These are phyloP conservation scores for Daucus carota DNA, from an alignment of 129 eudicot species.

Conservation along the genomic window DNA sequence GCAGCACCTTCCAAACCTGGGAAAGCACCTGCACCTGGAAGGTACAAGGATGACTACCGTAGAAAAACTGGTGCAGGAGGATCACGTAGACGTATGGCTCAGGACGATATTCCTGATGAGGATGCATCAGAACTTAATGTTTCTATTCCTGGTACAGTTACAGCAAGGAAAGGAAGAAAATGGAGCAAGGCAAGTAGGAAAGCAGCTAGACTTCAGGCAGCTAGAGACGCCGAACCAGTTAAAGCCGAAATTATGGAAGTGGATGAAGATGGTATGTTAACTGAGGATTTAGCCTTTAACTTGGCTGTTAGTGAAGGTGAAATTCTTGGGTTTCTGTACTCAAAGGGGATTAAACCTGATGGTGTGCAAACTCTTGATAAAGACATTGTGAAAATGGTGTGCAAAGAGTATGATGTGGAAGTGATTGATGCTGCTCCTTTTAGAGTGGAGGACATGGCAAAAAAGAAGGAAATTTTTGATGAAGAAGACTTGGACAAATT, in stretches of 20 bases:
- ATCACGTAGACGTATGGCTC: constrained; percentile 51
- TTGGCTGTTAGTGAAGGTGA: constrained; percentile 94
- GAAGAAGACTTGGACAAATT: constrained; percentile 81
- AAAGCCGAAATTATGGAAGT: constrained; percentile 92
- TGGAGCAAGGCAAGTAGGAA: constrained; percentile 90
- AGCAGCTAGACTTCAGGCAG: constrained; percentile 92
- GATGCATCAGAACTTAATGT: constrained; percentile 63
- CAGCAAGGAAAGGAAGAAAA: constrained; percentile 73
- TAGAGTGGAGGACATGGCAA: constrained; percentile 74
- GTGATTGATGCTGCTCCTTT: constrained; percentile 65
- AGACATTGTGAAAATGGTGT: constrained; percentile 90
- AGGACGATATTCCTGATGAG: constrained; percentile 36
- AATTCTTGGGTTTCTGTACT: constrained; percentile 62
- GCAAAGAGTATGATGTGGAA: constrained; percentile 84
- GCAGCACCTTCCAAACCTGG: constrained; percentile 82
- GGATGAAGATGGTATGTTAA: constrained; percentile 74
- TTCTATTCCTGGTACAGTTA: constrained; percentile 44
- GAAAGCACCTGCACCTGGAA: constrained; percentile 38
- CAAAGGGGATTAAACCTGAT: constrained; percentile 81
- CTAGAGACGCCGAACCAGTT: constrained; percentile 82
- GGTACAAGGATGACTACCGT: constrained; percentile 50
- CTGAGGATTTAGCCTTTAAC: constrained; percentile 74
- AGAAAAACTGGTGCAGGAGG: constrained; percentile 51
- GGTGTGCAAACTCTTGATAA: constrained; percentile 76
- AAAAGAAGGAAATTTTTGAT: constrained; percentile 83